Base-by-base conservation (phyloP, 2,329 filamentous ascomycete species). In the Diaporthe sp. region DNA sequence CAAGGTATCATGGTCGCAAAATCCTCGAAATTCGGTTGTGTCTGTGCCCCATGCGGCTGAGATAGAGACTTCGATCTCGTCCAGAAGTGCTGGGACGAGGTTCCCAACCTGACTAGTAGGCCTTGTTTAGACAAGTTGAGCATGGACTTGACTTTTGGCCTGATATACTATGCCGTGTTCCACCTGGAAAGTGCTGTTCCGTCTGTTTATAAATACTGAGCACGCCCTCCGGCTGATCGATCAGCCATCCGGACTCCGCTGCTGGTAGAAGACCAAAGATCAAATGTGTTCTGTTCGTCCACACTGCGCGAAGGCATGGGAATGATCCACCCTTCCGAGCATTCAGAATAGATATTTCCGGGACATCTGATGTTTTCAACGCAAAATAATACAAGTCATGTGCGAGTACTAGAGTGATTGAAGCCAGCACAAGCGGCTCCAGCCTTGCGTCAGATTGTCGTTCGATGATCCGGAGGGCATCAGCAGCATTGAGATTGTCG, bases 181-280 rank as follows among this genome's bases (percentile, higher is more conserved):
- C 25, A 80, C 78, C 78, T 83, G 77, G 13, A 84, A 84, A 78
- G 74, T 83, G 83, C 67, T 81, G 80, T 4, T 81, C 78, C 70
- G 83, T 83, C 44, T 82, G 80, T 28, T 78, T 78, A 71, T 79
- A 79, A 76, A 83, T 81, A 74, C 79, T 82, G n/a, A 84, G 62
- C 6, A 79, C 77, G 2, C 76, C 60, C 65, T 83, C 81, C 39
- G 82, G 82, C 76, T 82, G 81, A 57, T 82, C 80, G 3, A 44
- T 46, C 9, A 72, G 34, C 77, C 80, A 84, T 74, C 81, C 79
- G 19, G 77, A 76, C 58, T 83, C 28, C 28, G 28, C 28, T 28
- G 28, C 28, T 28, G 28, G 28, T 28, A 28, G 28, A 28, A 28
- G 28, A 28, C 28, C 28, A 28, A 28, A 28, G 1, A 28, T 28